These are phyloP conservation scores for Talaromyces thailandensis DNA, from an alignment of 495 filamentous ascomycete genomes.

Conservation along the genomic window DNA sequence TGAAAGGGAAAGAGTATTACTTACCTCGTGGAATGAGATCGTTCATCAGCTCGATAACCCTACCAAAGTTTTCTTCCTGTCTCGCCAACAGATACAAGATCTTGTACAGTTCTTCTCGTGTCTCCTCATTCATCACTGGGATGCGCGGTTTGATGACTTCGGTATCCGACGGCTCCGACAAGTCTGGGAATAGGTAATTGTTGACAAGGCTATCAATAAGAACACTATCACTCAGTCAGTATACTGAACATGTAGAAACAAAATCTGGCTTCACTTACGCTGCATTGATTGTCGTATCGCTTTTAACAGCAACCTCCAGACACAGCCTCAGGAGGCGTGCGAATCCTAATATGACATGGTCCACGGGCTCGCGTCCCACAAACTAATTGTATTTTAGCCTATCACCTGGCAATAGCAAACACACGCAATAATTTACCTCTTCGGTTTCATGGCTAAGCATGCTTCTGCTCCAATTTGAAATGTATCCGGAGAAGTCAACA, in stretches of 20 bases:
- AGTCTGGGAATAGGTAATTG: constrained; percentile 60
- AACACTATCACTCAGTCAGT: constrained; percentile 19
- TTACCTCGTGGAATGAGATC: constrained; percentile 42
- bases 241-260: background rate
- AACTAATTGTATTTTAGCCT: constrained; percentile 22
- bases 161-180: constrained; percentile 24
- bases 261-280: constrained; percentile 17
- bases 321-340: constrained; percentile 38
- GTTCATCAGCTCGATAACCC: constrained; percentile 43
- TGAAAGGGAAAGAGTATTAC: constrained; percentile 13
- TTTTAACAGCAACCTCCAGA: constrained; percentile 36
- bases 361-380: constrained; percentile 41
- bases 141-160: constrained; percentile 19
- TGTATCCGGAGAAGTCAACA: constrained; percentile 42
- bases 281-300: constrained; percentile 34
- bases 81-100: constrained; percentile 53
- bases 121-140: constrained; percentile 44
- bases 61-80: constrained; percentile 40
- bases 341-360: constrained; percentile 39
- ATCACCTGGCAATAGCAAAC: background rate
- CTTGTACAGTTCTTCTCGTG: constrained; percentile 54
- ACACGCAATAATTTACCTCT: constrained; percentile 25
- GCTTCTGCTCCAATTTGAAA: constrained; percentile 43
- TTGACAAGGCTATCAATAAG: constrained; percentile 54
- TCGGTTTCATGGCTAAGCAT: constrained; percentile 45